These are phyloP conservation scores for Phytophthora crassamura DNA, from an alignment of 352 stramenopile genomes.

Conservation along the genomic window DNA sequence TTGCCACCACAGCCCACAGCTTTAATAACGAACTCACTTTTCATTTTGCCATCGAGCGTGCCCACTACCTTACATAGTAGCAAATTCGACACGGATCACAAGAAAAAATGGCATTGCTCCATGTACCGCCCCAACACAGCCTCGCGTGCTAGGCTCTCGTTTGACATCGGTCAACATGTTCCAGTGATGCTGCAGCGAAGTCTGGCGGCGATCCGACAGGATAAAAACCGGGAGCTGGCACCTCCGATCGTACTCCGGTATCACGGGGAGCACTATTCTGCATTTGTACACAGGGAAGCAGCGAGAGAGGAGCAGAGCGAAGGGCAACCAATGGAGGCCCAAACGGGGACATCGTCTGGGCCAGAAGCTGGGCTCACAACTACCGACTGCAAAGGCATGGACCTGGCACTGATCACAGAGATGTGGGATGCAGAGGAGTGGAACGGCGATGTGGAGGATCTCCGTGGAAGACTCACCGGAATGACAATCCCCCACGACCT, in stretches of 20 bases:
- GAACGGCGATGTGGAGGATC: background rate
- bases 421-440: background rate
- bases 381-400: too few species aligned
- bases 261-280: background rate
- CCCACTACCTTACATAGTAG: conserved; percentile 1
- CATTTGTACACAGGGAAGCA: too few species aligned
- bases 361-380: too few species aligned
- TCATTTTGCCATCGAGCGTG: background rate
- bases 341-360: too few species aligned
- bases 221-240: background rate
- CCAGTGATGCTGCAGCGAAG: background rate
- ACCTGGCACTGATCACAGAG: too few species aligned
- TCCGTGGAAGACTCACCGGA: background rate
- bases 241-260: background rate
- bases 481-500: background rate
- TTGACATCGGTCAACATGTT: background rate
- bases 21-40: background rate
- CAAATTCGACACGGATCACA: background rate
- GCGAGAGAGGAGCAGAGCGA: too few species aligned
- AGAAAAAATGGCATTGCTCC: background rate
- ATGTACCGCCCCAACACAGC: background rate
- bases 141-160: background rate
- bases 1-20: background rate
- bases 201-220: background rate
- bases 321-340: too few species aligned